Base-by-base conservation (phyloP, 441 rosid genomes). In the Daphne laureola region DNA sequence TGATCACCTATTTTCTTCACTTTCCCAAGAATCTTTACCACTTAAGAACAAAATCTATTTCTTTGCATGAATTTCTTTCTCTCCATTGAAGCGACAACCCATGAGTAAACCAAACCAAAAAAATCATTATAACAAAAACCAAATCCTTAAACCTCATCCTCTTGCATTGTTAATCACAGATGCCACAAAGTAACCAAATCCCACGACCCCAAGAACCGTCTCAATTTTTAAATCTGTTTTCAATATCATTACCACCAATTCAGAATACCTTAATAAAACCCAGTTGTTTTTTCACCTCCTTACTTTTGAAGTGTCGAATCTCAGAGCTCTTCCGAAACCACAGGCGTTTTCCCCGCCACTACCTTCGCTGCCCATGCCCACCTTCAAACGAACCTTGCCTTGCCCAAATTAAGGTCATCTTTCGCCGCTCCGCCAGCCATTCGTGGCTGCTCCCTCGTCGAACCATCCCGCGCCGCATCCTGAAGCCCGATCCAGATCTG, bases 241-340 rank as follows among this genome's bases (percentile, higher is more conserved):
- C 27, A 51, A 25, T 48, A 67, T 14, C 48, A 64, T 40, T 27
- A 55, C 50, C 53, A 55, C 50, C 51, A 73, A 53, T 50, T 56
- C 65, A 46, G 26, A 62, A 49, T 54, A 23, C 59, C 54, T 49
- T 59, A 73, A 13, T 53, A 59, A 2, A 43, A 21, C 61, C 14
- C 51, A 47, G 42, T 47, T 57, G 46, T 35, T 46, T 25, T 15
- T 53, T 67, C 8, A 27, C 52, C 51, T 50, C 12, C 53, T 46
- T 8, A 2, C 75, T 72, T 51, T 53, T 78, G 75, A 62, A 63
- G 67, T 66, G 16, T 66, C 66, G 35, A 65, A 72, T n/a, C 66
- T 47, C 46, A 73, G 44, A 36, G 66, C 73, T 54, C 70, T 63
- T 12, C 68, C 72, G n/a, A 69, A 73, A 15, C 66, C 73, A 42